Percentiles rank a stretch among this genome's conserved stretches.
These are phyloP conservation scores for Coccomyxa sp. DNA, from an alignment of 139 green algal species.

Conservation along the genomic window DNA sequence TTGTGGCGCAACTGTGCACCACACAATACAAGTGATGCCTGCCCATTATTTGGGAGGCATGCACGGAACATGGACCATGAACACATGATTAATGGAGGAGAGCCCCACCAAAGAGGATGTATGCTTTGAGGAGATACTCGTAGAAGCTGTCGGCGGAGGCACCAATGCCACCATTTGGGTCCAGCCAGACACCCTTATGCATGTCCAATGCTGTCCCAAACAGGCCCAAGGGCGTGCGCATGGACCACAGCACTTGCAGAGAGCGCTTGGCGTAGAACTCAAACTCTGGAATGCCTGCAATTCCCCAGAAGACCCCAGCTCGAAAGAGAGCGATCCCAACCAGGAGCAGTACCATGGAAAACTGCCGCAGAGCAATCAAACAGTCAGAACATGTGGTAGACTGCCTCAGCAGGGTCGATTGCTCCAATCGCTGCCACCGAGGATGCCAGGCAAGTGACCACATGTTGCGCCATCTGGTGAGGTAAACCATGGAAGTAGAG, in stretches of 20 bases:
- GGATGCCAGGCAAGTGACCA: too few species aligned
- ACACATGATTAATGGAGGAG: background rate
- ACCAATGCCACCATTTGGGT: constrained; percentile 63
- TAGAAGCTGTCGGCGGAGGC: constrained; percentile 80
- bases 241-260: constrained; percentile 28
- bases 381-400: too few species aligned
- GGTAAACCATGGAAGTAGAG: too few species aligned
- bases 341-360: too few species aligned
- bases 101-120: constrained; percentile 69
- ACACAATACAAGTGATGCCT: background rate
- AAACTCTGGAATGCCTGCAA: constrained; percentile 11
- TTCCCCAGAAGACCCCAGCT: too few species aligned
- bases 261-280: constrained; percentile 5
- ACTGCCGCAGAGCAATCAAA: too few species aligned
- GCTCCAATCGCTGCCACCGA: too few species aligned
- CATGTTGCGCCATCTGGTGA: too few species aligned
- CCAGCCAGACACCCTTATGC: constrained; percentile 48
- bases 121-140: constrained; percentile 90
- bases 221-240: constrained; percentile 40
- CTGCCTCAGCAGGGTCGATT: too few species aligned
- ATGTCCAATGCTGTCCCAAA: constrained; percentile 68
- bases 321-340: too few species aligned
- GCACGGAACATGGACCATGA: too few species aligned
- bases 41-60: background rate
- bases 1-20: background rate